Evolutionary conservation across 2,329 filamentous ascomycete species (phyloP).

Genomic region (Fusarium redolens): DNA sequence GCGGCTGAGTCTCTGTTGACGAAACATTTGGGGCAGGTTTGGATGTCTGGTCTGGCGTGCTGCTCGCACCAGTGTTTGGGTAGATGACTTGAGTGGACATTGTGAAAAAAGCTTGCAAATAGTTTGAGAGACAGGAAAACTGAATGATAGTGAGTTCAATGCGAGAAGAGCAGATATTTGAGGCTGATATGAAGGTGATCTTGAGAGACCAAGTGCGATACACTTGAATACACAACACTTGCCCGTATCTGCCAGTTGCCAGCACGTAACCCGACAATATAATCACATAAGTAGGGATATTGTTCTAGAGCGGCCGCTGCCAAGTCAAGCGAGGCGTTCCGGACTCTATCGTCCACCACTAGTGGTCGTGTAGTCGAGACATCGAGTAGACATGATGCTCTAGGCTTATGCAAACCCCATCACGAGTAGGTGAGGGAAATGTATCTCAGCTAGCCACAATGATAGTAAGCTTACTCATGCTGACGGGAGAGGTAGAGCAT

Average conservation of each 20-base stretch:
- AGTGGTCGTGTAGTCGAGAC: background rate
- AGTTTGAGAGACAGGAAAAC: fast-evolving
- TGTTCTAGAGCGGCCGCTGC: background rate
- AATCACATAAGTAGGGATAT: fast-evolving
- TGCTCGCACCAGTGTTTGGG: fast-evolving
- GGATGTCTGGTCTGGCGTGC: background rate
- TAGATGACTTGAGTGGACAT: background rate
- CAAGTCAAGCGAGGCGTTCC: background rate
- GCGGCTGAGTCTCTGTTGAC: background rate
- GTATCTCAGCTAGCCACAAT: background rate
- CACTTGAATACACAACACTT: no score
- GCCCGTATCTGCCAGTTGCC: fast-evolving
- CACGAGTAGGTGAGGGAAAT: no score
- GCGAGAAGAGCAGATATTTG: background rate
- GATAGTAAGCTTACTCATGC: background rate
- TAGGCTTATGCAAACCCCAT: background rate
- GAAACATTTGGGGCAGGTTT: background rate
- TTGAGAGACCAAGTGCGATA: background rate
- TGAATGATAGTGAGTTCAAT: fast-evolving
- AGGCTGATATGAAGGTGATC: background rate
- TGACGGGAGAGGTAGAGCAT: background rate
- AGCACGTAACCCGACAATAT: background rate
- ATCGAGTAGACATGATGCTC: background rate
- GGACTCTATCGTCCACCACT: background rate
- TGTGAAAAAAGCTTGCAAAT: background rate